A percentile compares a stretch with the other conserved stretches of the same genome.
phyloP scores from a whole-genome alignment of 495 filamentous ascomycete genomes.

The Lasiosphaeria ovina region DNA sequence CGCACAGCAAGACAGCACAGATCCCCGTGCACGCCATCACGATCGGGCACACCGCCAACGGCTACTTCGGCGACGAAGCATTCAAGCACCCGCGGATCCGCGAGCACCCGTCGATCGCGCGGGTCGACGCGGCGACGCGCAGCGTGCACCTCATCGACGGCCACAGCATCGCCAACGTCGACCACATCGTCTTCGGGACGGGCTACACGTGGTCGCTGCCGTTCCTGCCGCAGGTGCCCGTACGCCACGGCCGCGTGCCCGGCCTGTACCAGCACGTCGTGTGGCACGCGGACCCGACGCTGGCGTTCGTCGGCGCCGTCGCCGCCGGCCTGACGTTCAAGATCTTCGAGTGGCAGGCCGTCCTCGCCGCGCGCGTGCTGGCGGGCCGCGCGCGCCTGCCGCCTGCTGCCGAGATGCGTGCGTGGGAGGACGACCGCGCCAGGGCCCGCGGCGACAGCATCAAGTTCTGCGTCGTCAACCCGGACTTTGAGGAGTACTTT shows the following conservation, averaged over 20 bases:
- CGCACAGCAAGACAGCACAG: conserved; percentile 25
- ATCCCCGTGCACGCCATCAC: conserved; percentile 33
- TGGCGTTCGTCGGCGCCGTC: conserved; percentile 35
- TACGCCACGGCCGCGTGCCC: conserved; percentile 53
- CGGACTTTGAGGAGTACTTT: conserved; percentile 57
- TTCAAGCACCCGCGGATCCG: conserved; percentile 51
- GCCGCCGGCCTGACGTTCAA: conserved; percentile 36
- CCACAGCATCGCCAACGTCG: conserved; percentile 44
- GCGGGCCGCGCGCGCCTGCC: conserved; percentile 45
- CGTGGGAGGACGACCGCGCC: conserved; percentile 54
- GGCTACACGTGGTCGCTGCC: conserved; percentile 57
- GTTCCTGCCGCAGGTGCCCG: conserved; percentile 49
- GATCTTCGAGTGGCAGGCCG: conserved; percentile 46
- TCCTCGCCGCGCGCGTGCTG: conserved; percentile 35
- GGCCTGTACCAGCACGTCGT: conserved; percentile 58
- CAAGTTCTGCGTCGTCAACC: conserved; percentile 49
- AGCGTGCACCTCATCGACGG: conserved; percentile 51
- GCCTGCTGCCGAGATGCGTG: conserved; percentile 37
- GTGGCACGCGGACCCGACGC: conserved; percentile 43
- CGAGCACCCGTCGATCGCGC: conserved; percentile 43
- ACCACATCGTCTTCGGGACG: conserved; percentile 58
- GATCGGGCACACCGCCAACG: conserved; percentile 42
- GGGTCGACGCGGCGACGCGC: conserved; percentile 32
- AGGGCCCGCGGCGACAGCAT: conserved; percentile 48
- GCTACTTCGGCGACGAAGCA: conserved; percentile 50